Base-by-base conservation (phyloP, 345 rosid genomes). In the Theobroma cacao region DNA sequence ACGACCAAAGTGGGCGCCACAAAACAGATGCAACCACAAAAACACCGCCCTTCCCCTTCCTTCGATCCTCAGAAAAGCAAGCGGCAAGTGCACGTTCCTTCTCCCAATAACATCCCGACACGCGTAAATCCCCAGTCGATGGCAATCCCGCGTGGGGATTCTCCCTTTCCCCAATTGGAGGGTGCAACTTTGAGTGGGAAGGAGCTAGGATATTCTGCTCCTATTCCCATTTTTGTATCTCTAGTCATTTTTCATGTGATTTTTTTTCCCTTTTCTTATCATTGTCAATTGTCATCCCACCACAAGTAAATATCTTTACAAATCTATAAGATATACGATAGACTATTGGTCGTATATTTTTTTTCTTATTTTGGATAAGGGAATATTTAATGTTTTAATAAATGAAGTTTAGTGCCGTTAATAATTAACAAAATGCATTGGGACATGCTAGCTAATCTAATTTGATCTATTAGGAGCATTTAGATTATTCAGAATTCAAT, bases 81-180 rank as follows among this genome's bases (percentile, higher is more conserved):
- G 79, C 83, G 79, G 83, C 72, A 53, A n/a, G 11, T 62, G 80
- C 79, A 84, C 80, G 85, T 81, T 76, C 40, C 43, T 43, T 60
- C 33, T 11, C 13, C 83, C 65, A 77, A 36, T 74, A 1, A 12
- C 0, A 2, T n/a, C 2, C 3, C 3, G 80, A 26, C 80, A 81
- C 80, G 85, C 83, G 77, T 63, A 6, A 59, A 43, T 30, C 53
- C 24, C 0, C 1, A 34, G 59, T 50, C 5, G 15, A 56, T 15
- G 40, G 30, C 8, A 53, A 26, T 60, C 33, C 74, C 74, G 77
- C 69, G 58, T 83, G 72, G 59, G 71, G 72, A 8, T 52, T n/a
- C 45, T 43, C 43, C 30, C 14, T 10, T 75, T 60, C 10, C 34
- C 22, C 12, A 65, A 40, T 50, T 18, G 65, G 13, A 22, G 58